A percentile compares a stretch with the other conserved stretches of the same genome.
Evolutionary conservation across 495 filamentous ascomycete genomes (phyloP).

Genomic region (Xylaria telfairii): DNA sequence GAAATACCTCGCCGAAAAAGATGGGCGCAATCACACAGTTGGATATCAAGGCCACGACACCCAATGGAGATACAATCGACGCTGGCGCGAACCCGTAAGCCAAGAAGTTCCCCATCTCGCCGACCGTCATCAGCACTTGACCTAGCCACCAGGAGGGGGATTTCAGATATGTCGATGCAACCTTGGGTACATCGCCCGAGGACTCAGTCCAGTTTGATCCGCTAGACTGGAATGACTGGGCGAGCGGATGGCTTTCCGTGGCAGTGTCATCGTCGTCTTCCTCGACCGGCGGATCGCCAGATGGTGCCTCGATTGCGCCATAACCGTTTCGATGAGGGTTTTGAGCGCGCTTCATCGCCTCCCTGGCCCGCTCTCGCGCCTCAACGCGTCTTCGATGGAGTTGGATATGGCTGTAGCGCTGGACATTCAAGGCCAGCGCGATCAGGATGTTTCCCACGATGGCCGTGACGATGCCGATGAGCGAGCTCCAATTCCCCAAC

Average conservation of each 20-base stretch:
- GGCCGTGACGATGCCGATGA: constrained; percentile 93
- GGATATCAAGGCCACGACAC: constrained; percentile 91
- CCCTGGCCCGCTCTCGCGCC: constrained; percentile 58
- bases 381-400: constrained; percentile 56
- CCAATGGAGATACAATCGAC: constrained; percentile 95
- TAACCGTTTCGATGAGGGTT: constrained; percentile 40
- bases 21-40: constrained; percentile 96
- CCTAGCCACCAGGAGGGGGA: constrained; percentile 97
- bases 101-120: constrained; percentile 94
- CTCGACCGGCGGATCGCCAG: constrained; percentile 25
- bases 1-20: constrained; percentile 87
- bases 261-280: constrained; percentile 38
- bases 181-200: constrained; percentile 44
- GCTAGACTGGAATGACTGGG: constrained; percentile 52
- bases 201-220: constrained; percentile 46
- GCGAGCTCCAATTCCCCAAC: constrained; percentile 80
- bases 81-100: constrained; percentile 99
- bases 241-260: constrained; percentile 57
- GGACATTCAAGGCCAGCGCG: constrained; percentile 92
- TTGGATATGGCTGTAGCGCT: constrained; percentile 91
- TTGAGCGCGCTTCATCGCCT: constrained; percentile 45
- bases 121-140: constrained; percentile 87
- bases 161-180: constrained; percentile 67
- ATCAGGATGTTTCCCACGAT: constrained; percentile 92
- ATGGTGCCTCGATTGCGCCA: constrained; percentile 27